phyloP scores from a whole-genome alignment of 331 rosid species.

The Spiraea crenata region DNA sequence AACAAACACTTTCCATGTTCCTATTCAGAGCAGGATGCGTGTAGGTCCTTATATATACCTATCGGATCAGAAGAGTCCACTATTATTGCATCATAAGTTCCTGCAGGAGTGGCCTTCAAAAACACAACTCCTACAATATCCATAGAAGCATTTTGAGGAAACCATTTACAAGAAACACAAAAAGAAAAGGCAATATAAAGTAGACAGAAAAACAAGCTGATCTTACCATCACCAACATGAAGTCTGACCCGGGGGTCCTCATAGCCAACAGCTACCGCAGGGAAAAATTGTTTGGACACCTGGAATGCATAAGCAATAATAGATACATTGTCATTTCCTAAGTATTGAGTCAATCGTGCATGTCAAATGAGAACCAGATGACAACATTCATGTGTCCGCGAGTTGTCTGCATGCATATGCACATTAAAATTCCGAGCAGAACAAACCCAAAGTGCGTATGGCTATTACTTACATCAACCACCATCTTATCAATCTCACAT shows the following conservation, averaged over 20 bases:
- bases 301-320: constrained; percentile 25
- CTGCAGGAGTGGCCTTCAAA: constrained; percentile 79
- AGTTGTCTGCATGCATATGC: too few relatives aligned
- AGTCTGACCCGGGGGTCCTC: constrained; percentile 84
- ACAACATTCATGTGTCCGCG: background rate
- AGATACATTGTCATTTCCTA: background rate
- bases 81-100: constrained; percentile 88
- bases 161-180: background rate
- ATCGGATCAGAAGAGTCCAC: constrained; percentile 99
- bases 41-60: constrained; percentile 40
- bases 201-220: constrained; percentile 16
- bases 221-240: constrained; percentile 87
- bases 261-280: constrained; percentile 80
- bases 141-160: constrained; percentile 22
- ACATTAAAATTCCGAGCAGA: background rate
- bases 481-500: constrained; percentile 98
- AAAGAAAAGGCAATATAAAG: background rate
- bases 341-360: background rate
- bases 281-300: constrained; percentile 89
- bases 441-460: background rate
- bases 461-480: constrained; percentile 70
- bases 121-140: constrained; percentile 79
- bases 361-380: background rate
- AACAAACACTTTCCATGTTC: background rate
- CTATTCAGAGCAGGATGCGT: background rate